A percentile compares a stretch with the other conserved stretches of the same genome.
phyloP scores from a whole-genome alignment of 1,139 yeast genomes.

The Fermentozyma sake region DNA sequence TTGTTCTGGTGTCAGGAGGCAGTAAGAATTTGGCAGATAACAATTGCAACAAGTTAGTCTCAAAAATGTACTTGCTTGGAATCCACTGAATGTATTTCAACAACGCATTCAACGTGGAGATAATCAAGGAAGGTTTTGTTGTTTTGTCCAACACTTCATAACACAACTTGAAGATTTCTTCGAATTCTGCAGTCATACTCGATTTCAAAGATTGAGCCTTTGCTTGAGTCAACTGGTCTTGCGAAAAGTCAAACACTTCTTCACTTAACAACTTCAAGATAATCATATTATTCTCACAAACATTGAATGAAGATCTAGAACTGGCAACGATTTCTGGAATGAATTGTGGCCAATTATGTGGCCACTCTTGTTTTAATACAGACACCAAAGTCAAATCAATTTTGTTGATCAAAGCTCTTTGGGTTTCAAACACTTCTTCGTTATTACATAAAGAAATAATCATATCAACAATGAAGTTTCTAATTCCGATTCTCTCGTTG shows the following conservation, averaged over 20 bases:
- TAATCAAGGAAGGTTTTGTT: conserved; percentile 71
- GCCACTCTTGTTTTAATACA: conserved; percentile 97
- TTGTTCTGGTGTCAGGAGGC: conserved; percentile 77
- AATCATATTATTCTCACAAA: conserved; percentile 96
- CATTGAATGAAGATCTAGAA: conserved; percentile 81
- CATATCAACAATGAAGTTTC: conserved; percentile 92
- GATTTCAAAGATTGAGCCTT: conserved; percentile 78
- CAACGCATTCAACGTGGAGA: conserved; percentile 80
- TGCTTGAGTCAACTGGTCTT: conserved; percentile 95
- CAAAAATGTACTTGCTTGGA: conserved; percentile 84
- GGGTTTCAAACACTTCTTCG: conserved; percentile 67
- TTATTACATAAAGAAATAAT: conserved; percentile 87
- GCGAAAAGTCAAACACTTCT: conserved; percentile 92
- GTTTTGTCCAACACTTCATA: conserved; percentile 91
- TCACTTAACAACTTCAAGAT: conserved; percentile 85
- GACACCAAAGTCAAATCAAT: conserved; percentile 92
- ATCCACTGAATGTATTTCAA: conserved; percentile 92
- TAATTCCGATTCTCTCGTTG: conserved; percentile 81
- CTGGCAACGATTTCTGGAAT: conserved; percentile 89
- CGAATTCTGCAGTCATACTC: conserved; percentile 86
- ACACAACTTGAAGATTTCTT: conserved; percentile 88
- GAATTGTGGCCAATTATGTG: conserved; percentile 96
- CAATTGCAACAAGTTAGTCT: conserved; percentile 71
- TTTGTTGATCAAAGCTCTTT: conserved; percentile 84
- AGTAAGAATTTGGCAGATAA: conserved; percentile 72